Percentiles rank a stretch among this genome's conserved stretches.
These are phyloP conservation scores for Eustoma russellianum DNA, from an alignment of 257 asterid genomes.

Conservation along the genomic window DNA sequence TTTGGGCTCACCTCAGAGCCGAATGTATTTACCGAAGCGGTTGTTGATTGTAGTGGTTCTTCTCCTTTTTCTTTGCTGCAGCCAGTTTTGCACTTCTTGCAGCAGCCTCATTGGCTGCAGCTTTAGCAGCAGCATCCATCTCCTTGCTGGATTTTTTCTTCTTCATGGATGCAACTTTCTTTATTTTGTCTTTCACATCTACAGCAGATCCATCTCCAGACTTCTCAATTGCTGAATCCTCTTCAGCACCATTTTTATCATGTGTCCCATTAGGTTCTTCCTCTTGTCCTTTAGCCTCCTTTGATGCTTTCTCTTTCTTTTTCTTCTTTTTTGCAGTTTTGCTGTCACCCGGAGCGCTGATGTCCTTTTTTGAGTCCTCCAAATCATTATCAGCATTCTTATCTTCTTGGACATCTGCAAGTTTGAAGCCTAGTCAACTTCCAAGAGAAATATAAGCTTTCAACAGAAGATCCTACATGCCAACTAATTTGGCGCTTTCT, in stretches of 20 bases:
- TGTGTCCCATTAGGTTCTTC: constrained; percentile 34
- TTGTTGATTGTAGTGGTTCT: constrained; percentile 93
- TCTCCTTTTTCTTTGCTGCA: constrained; percentile 96
- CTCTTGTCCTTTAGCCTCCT: constrained; percentile 54
- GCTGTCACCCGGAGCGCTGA: constrained; percentile 51
- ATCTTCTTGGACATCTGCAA: constrained; percentile 33
- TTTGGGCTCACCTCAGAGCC: constrained; percentile 5
- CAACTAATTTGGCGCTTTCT: constrained; percentile 29
- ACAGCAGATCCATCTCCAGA: constrained; percentile 50
- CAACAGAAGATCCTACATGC: constrained; percentile 4
- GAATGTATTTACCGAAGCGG: constrained; percentile 49
- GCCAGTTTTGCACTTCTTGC: constrained; percentile 88
- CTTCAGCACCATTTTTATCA: constrained; percentile 37
- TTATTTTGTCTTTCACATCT: constrained; percentile 57
- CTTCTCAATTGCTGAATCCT: constrained; percentile 29
- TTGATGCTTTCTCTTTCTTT: constrained; percentile 65
- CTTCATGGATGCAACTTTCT: constrained; percentile 69
- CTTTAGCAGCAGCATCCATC: constrained; percentile 78
- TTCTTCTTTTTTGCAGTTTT: constrained; percentile 82
- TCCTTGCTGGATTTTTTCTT: constrained; percentile 86
- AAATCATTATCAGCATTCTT: constrained; percentile 32
- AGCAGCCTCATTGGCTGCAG: constrained; percentile 87
- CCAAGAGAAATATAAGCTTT: constrained; percentile 1
- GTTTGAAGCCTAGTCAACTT: background rate
- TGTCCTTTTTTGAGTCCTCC: constrained; percentile 40